Evolutionary conservation across 2,329 filamentous ascomycete genomes (phyloP).

Genomic region (Fusarium dimerum): DNA sequence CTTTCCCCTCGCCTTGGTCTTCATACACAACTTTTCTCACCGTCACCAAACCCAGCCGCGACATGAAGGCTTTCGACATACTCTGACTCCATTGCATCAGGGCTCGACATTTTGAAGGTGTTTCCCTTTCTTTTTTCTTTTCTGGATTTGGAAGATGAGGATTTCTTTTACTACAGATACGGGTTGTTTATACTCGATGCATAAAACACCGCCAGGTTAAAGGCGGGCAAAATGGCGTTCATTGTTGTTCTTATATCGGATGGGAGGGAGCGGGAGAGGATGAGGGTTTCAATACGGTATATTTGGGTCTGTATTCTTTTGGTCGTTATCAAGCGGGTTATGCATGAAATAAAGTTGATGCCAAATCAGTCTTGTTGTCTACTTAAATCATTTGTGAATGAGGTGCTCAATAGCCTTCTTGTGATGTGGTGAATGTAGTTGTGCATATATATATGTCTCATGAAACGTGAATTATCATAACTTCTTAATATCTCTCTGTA

Average conservation of each 20-base stretch:
- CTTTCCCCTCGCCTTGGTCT: too few species aligned
- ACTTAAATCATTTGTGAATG: too few species aligned
- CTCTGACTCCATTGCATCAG: conserved; percentile 2
- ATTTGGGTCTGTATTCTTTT: too few species aligned
- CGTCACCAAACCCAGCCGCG: too few species aligned
- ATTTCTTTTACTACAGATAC: conserved; percentile 8
- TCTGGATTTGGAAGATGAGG: conserved; percentile 14
- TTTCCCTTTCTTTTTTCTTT: conserved; percentile 4
- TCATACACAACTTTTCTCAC: too few species aligned
- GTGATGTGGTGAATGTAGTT: conserved; percentile 10
- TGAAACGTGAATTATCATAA: conserved; percentile 15
- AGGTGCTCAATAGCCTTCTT: conserved; percentile 1
- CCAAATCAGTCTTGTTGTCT: too few species aligned
- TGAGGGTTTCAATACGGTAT: too few species aligned
- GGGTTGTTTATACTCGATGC: conserved; percentile 10
- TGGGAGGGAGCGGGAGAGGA: too few species aligned
- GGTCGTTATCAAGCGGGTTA: too few species aligned
- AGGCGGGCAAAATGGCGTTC: conserved; percentile 22
- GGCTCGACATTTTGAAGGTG: too few species aligned
- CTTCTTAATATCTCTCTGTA: conserved; percentile 19
- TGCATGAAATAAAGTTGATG: too few species aligned
- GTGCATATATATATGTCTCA: conserved; percentile 12
- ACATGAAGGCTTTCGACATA: background rate
- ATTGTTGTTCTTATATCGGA: background rate
- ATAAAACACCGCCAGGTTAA: conserved; percentile 4